phyloP scores from a whole-genome alignment of 1,284 basidiomycete species.

The Exobasidium rhododendri region DNA sequence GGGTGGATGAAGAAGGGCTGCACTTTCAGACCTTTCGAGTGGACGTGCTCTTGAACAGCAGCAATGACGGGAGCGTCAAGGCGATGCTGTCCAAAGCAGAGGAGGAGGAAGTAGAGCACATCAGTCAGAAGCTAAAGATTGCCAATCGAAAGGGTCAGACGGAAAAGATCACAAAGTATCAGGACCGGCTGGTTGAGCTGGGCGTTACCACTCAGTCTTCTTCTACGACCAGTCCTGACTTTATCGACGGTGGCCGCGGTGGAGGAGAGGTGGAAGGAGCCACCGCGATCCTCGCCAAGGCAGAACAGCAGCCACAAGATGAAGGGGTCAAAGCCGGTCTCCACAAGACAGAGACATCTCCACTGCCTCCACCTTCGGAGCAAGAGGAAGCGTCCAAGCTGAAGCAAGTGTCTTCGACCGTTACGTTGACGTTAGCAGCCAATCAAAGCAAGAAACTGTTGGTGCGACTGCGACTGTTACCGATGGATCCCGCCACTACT shows the following conservation, averaged over 20 bases:
- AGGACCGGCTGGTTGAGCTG: slow-evolving; percentile 56
- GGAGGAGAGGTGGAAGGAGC: background rate
- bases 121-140: slow-evolving; percentile 61
- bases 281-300: background rate
- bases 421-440: slow-evolving; percentile 40
- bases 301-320: background rate
- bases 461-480: slow-evolving; percentile 39
- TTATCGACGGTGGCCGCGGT: background rate
- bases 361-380: too few relatives aligned
- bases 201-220: slow-evolving; percentile 51
- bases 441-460: slow-evolving; percentile 44
- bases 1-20: slow-evolving; percentile 38
- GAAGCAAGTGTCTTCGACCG: slow-evolving; percentile 35
- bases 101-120: slow-evolving; percentile 60
- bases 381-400: slow-evolving; percentile 17
- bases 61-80: slow-evolving; percentile 4
- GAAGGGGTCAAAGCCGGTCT: background rate
- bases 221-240: background rate
- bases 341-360: background rate
- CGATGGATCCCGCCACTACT: slow-evolving; percentile 14
- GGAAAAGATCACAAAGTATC: slow-evolving; percentile 60
- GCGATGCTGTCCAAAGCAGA: slow-evolving; percentile 57
- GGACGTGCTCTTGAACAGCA: slow-evolving; percentile 14
- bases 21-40: slow-evolving; percentile 10
- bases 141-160: slow-evolving; percentile 58